Percentiles rank a stretch among this genome's conserved stretches.
phyloP scores from a whole-genome alignment of 345 rosid genomes.

The Syzygium aqueum region DNA sequence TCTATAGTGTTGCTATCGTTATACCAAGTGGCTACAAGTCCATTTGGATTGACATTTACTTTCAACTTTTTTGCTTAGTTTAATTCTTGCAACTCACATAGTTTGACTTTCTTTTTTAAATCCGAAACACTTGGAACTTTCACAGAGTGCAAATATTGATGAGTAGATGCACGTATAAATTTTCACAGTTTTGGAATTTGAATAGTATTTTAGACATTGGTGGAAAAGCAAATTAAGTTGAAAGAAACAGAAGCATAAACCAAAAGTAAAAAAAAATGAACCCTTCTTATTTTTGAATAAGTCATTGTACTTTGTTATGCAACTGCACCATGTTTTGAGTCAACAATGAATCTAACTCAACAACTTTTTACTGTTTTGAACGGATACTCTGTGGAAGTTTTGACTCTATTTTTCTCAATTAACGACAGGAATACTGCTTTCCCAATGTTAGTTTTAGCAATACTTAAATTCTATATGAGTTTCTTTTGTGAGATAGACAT shows the following conservation, averaged over 20 bases:
- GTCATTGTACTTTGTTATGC: neutral
- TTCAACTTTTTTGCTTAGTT: neutral
- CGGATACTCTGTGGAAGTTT: neutral
- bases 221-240: neutral
- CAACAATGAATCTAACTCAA: neutral
- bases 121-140: neutral
- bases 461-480: neutral
- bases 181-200: neutral
- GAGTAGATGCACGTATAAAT: neutral
- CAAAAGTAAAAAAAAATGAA: neutral
- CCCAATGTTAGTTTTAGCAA: neutral
- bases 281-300: neutral
- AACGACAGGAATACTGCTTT: neutral
- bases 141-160: neutral
- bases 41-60: neutral
- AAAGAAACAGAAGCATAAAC: neutral
- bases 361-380: neutral
- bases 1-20: neutral
- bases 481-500: neutral
- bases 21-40: neutral
- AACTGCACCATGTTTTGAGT: neutral
- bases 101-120: neutral
- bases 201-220: neutral
- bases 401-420: neutral
- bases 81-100: neutral